phyloP scores from a whole-genome alignment of 2,329 filamentous ascomycete species.

The Nannizziopsis barbatae region DNA sequence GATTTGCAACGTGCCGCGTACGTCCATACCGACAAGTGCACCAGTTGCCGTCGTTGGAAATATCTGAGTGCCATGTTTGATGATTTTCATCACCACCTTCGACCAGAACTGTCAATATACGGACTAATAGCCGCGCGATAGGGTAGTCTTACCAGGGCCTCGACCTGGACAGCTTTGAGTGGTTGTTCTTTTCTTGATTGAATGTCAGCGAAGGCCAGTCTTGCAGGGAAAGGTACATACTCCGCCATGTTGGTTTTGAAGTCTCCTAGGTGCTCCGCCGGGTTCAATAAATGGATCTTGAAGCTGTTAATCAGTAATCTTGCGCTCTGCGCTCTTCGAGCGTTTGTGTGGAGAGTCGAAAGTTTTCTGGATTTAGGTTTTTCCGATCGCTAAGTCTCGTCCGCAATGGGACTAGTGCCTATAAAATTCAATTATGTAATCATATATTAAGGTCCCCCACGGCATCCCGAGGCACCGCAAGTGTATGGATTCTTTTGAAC shows the following conservation, averaged over 20 bases:
- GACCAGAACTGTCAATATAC: slow-evolving; percentile 15
- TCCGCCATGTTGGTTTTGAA: slow-evolving; percentile 14
- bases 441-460: not conserved
- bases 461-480: not conserved
- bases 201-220: slow-evolving; percentile 15
- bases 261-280: not conserved
- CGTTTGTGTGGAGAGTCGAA: slow-evolving; percentile 1
- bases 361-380: not conserved
- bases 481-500: not conserved
- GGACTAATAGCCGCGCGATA: not conserved
- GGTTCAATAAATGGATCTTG: not conserved
- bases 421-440: not conserved
- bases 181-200: slow-evolving; percentile 52
- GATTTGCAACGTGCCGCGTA: slow-evolving; percentile 67
- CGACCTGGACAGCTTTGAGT: slow-evolving; percentile 81
- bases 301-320: not conserved
- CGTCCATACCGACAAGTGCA: slow-evolving; percentile 87
- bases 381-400: slow-evolving; percentile 2
- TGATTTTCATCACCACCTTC: slow-evolving; percentile 93
- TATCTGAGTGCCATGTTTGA: slow-evolving; percentile 79
- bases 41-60: slow-evolving; percentile 87
- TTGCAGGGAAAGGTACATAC: slow-evolving; percentile 10
- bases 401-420: slow-evolving; percentile 1
- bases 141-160: slow-evolving; percentile 61
- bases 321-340: not conserved